Conservation (phyloP, 768 basidiomycete species). For the Hortiboletus flavorubellus region DNA sequence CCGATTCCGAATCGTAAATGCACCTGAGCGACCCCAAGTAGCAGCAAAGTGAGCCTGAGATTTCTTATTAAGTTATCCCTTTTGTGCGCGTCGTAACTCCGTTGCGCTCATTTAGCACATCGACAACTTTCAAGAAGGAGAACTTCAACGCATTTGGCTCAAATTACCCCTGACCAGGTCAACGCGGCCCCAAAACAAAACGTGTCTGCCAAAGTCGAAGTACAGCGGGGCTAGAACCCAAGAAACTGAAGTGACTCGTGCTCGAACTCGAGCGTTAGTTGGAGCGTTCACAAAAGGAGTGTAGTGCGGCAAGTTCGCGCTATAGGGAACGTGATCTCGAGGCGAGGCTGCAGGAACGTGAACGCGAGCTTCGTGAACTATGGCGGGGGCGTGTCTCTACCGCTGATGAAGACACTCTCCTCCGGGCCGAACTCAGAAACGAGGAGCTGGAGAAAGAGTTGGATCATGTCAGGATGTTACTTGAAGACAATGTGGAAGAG, state of each 20-base stretch:
- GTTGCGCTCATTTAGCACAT: slow-evolving; percentile 62
- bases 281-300: slow-evolving; percentile 60
- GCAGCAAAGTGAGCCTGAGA: slow-evolving; percentile 57
- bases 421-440: slow-evolving; percentile 58
- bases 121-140: slow-evolving; percentile 92
- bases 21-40: slow-evolving; percentile 25
- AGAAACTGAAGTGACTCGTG: slow-evolving; percentile 87
- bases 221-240: slow-evolving; percentile 89
- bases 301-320: slow-evolving; percentile 36
- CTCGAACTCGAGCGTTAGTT: slow-evolving; percentile 80
- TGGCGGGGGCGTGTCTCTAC: slow-evolving; percentile 43
- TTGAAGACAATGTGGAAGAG: slow-evolving; percentile 84
- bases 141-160: slow-evolving; percentile 88
- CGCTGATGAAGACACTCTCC: slow-evolving; percentile 49
- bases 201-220: slow-evolving; percentile 89
- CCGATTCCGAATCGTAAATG: slow-evolving; percentile 50
- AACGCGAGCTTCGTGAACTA: slow-evolving; percentile 65
- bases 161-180: slow-evolving; percentile 88
- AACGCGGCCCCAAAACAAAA: slow-evolving; percentile 91
- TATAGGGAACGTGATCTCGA: slow-evolving; percentile 73
- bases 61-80: background rate
- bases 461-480: slow-evolving; percentile 60
- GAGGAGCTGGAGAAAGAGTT: slow-evolving; percentile 70
- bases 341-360: slow-evolving; percentile 69
- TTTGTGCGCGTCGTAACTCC: background rate